Conservation (phyloP, 257 asterid genomes). For the Osmanthus fragrans region DNA sequence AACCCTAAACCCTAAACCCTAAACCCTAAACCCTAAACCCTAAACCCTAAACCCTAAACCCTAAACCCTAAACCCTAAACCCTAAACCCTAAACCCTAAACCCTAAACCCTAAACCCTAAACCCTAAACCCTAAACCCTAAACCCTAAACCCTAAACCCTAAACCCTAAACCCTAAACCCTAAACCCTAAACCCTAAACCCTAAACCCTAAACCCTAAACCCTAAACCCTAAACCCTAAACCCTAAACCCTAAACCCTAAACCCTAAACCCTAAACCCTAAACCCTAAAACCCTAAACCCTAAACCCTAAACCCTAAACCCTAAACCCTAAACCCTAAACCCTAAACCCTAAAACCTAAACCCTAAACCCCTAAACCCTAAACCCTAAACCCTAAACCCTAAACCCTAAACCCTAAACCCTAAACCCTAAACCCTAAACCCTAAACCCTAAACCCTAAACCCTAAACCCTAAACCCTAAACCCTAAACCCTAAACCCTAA, state of each 20-base stretch:
- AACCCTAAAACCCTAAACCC: constrained; percentile 4
- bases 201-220: constrained; percentile 15
- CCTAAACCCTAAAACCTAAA: not conserved
- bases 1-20: constrained; percentile 14
- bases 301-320: not conserved
- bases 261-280: not conserved
- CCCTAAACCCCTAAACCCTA: constrained; percentile 11
- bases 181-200: constrained; percentile 15
- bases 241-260: not conserved
- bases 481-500: constrained; percentile 15
- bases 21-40: constrained; percentile 19
- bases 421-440: constrained; percentile 12
- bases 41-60: constrained; percentile 1
- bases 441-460: constrained; percentile 17
- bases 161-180: constrained; percentile 12
- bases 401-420: constrained; percentile 12
- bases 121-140: constrained; percentile 22
- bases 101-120: constrained; percentile 24
- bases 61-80: constrained; percentile 6
- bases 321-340: constrained; percentile 14
- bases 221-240: constrained; percentile 5
- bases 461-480: constrained; percentile 19
- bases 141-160: constrained; percentile 25
- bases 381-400: constrained; percentile 17
- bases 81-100: constrained; percentile 24